Evolutionary conservation across 305 asterid genomes (phyloP).

Genomic region (Solanum hybrid): DNA sequence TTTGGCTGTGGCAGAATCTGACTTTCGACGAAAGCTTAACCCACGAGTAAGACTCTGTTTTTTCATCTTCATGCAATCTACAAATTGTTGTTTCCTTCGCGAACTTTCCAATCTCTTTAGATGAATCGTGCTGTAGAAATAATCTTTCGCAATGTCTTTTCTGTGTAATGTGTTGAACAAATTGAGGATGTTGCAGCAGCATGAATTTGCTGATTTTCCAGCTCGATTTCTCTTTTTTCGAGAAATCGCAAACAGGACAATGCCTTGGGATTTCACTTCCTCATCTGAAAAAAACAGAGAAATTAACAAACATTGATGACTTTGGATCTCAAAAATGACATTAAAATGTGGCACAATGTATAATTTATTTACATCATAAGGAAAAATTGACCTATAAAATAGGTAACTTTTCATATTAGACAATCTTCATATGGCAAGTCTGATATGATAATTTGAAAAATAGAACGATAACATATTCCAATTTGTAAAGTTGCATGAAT

Average conservation of each 20-base stretch:
- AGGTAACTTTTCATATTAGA: not conserved
- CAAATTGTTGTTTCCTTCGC: slow-evolving; percentile 12
- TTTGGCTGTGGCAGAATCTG: slow-evolving; percentile 30
- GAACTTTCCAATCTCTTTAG: slow-evolving; percentile 20
- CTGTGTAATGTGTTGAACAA: slow-evolving; percentile 13
- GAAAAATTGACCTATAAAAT: not conserved
- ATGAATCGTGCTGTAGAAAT: slow-evolving; percentile 28
- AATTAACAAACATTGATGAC: not conserved
- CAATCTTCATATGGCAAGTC: not conserved
- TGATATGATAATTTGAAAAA: not conserved
- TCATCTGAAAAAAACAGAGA: slow-evolving; percentile 13
- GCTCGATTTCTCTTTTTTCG: not conserved
- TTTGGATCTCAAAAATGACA: not conserved
- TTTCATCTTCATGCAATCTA: slow-evolving; percentile 33
- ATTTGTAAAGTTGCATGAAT: not conserved
- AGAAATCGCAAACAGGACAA: slow-evolving; percentile 2
- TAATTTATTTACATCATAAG: not conserved
- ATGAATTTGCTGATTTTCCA: slow-evolving; percentile 6
- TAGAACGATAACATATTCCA: not conserved
- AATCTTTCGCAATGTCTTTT: slow-evolving; percentile 30
- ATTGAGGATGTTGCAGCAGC: slow-evolving; percentile 20
- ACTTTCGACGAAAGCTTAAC: slow-evolving; percentile 22
- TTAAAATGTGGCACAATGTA: too few relatives aligned
- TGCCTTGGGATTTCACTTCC: slow-evolving; percentile 2
- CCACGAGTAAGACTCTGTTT: slow-evolving; percentile 26